These are phyloP conservation scores for Debaryomyces robertsiae DNA, from an alignment of 1,139 yeast species.

Conservation along the genomic window DNA sequence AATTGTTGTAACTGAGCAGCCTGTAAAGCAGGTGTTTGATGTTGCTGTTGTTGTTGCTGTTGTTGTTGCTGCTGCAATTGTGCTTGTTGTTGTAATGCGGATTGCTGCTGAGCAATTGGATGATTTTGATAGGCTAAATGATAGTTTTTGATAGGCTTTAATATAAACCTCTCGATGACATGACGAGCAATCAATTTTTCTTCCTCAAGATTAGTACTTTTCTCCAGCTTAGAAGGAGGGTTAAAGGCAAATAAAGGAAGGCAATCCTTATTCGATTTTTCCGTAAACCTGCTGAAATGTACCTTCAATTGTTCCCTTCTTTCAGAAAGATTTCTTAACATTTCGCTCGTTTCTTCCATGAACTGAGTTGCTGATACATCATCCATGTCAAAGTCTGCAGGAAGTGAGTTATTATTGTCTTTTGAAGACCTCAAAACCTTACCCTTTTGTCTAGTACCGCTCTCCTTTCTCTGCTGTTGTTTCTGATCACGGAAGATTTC, in stretches of 20 bases:
- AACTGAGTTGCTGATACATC: slow-evolving; percentile 40
- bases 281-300: slow-evolving; percentile 31
- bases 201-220: slow-evolving; percentile 35
- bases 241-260: slow-evolving; percentile 47
- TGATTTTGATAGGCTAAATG: slow-evolving; percentile 53
- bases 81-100: slow-evolving; percentile 35
- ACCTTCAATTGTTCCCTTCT: slow-evolving; percentile 36
- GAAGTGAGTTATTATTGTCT: slow-evolving; percentile 27
- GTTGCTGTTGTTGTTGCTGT: slow-evolving; percentile 30
- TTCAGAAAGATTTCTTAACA: slow-evolving; percentile 35
- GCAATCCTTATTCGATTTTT: slow-evolving; percentile 18
- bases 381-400: slow-evolving; percentile 46
- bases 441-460: slow-evolving; percentile 26
- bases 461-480: slow-evolving; percentile 33
- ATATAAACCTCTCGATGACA: slow-evolving; percentile 44
- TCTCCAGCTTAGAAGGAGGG: slow-evolving; percentile 20
- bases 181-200: slow-evolving; percentile 43
- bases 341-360: slow-evolving; percentile 39
- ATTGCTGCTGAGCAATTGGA: slow-evolving; percentile 45
- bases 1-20: slow-evolving; percentile 30
- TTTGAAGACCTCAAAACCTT: slow-evolving; percentile 27
- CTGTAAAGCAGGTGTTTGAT: slow-evolving; percentile 23
- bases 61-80: slow-evolving; percentile 31
- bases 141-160: slow-evolving; percentile 49
- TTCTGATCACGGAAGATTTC: slow-evolving; percentile 56